These are phyloP conservation scores for Curvularia eragrostidis DNA, from an alignment of 2,329 filamentous ascomycete genomes.

Conservation along the genomic window DNA sequence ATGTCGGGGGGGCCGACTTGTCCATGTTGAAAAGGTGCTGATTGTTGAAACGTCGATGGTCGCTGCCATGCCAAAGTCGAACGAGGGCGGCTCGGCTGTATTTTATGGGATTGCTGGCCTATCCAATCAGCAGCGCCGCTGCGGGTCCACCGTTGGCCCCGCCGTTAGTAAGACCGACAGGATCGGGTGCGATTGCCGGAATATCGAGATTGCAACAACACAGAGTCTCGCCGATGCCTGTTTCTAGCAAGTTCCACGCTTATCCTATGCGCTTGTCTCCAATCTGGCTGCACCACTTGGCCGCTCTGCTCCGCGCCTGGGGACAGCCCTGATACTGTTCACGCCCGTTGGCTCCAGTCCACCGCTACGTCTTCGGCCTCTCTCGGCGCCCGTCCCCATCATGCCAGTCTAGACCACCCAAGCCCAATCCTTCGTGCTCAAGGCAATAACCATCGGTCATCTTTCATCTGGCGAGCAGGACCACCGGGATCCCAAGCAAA, in stretches of 20 bases:
- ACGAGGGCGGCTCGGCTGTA: neutral
- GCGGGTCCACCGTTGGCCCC: neutral
- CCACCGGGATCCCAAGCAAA: neutral
- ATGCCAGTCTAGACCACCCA: neutral
- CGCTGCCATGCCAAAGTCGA: constrained; percentile 2
- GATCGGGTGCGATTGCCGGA: constrained; percentile 1
- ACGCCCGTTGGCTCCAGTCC: neutral
- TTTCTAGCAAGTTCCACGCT: constrained; percentile 10
- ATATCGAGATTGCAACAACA: neutral
- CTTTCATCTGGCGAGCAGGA: neutral
- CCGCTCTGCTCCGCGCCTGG: neutral
- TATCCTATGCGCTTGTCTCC: neutral
- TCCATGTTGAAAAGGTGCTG: constrained; percentile 10
- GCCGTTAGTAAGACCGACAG: constrained; percentile 1
- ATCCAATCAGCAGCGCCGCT: neutral
- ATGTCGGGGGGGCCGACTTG: constrained; percentile 6
- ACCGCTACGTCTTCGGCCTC: neutral
- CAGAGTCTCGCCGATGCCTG: neutral
- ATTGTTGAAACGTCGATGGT: constrained; percentile 5
- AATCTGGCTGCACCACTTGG: neutral
- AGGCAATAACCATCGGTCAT: neutral
- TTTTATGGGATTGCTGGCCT: constrained; percentile 3
- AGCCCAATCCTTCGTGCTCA: neutral
- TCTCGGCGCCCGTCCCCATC: neutral
- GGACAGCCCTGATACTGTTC: neutral